Percentiles rank a stretch among this genome's conserved stretches.
Evolutionary conservation across 1,284 basidiomycete species (phyloP).

Genomic region (Veloboletus limbatus): DNA sequence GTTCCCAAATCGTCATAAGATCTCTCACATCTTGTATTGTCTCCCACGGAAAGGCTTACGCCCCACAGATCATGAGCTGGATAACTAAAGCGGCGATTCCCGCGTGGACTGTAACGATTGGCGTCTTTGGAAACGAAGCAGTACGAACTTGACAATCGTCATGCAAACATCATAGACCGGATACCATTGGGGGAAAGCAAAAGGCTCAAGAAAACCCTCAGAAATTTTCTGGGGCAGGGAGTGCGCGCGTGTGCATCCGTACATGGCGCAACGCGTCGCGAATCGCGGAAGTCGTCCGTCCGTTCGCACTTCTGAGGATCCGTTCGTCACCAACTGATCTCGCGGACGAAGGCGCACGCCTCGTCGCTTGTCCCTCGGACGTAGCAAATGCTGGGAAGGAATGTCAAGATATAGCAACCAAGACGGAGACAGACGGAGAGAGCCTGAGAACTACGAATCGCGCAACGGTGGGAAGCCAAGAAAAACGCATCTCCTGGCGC

Average conservation of each 20-base stretch:
- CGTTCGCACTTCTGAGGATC: constrained; percentile 1
- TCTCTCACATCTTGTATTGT: neutral
- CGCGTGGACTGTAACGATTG: no score
- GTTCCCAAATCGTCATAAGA: neutral
- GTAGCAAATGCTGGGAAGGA: neutral
- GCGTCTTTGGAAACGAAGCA: no score
- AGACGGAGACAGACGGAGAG: neutral
- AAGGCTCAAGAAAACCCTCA: neutral
- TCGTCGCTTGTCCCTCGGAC: neutral
- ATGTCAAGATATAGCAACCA: neutral
- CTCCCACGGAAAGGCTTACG: no score
- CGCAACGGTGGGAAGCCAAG: neutral
- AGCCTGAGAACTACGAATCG: neutral
- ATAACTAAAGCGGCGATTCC: no score
- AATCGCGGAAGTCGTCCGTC: neutral
- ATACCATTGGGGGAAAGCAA: neutral
- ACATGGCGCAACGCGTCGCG: neutral
- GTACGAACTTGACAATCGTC: no score
- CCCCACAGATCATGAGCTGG: no score
- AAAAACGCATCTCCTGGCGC: no score
- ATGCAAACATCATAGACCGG: no score
- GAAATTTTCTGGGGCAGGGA: neutral
- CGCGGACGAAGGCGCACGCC: neutral
- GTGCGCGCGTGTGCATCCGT: constrained; percentile 2
- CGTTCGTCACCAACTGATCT: neutral